Evolutionary conservation across 2,329 filamentous ascomycete species (phyloP), one percentile per base, ranked within the genome.

Genomic region (Botryosphaeria dothidea): DNA sequence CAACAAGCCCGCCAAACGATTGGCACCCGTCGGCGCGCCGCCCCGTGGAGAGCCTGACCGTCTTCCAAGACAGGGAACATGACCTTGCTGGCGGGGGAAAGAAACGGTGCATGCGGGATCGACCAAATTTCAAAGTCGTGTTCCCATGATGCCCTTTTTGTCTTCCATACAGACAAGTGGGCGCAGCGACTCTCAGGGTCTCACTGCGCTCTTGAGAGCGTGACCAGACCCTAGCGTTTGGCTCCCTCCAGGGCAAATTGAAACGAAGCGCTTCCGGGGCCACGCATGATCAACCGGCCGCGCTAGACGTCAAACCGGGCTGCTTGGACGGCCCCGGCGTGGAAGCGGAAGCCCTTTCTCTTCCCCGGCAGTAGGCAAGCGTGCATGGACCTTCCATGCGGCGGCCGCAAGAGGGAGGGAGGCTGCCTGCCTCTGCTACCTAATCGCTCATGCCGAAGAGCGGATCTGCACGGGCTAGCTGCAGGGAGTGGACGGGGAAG

Each of bases 1-100:
- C 15, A 62, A 27, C 23, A 38, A 57, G n/a, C 36, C 52, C 43
- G 51, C 38, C 43, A 62, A 31, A 41, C 62, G 52, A 58, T 51
- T 64, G 62, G 51, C 43, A 64, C 25, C 51, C 51, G 41, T 25
- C 43, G 4, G 41, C 51, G 13, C 51, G 19, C 51, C 62, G 45
- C 52, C 29, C 51, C 21, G 51, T 49, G 62, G 36, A 38, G 34
- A 48, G 36, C 54, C 56, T 60, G 56, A 46, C 56, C 41, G 25
- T 34, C 52, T 45, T n/a, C 9, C 43, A 51, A 23, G 31, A 9
- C 57, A 23, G 11, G 57, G 21, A 61, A 31, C 49, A 52, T 52
- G 25, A 21, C 23, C 25, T 46, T 31, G 21, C 15, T n/a, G 36
- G 38, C 4, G 8, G 15, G 6, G 19, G 41, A 23, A 29, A 17